Evolutionary conservation across 441 rosid genomes (phyloP).

Genomic region (Populus hybrid): DNA sequence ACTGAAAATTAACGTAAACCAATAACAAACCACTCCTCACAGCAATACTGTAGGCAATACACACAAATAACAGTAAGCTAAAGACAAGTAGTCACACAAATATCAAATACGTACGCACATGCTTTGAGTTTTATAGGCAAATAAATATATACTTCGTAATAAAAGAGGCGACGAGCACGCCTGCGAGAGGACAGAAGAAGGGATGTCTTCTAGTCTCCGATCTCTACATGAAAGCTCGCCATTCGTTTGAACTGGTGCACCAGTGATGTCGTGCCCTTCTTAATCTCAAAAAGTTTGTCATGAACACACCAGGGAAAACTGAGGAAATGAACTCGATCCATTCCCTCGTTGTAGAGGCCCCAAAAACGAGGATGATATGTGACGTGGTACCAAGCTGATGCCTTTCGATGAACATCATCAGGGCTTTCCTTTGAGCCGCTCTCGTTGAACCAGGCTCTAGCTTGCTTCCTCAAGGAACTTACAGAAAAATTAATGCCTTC

Average conservation of each 20-base stretch:
- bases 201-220: neutral
- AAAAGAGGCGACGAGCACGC: no score
- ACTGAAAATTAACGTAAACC: no score
- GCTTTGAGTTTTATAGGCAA: neutral
- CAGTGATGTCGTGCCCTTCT: slow-evolving; percentile 33
- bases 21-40: no score
- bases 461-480: slow-evolving; percentile 68
- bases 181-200: neutral
- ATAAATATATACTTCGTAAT: no score
- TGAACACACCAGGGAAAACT: slow-evolving; percentile 88
- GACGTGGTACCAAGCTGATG: slow-evolving; percentile 92
- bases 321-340: slow-evolving; percentile 65
- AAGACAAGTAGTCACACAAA: no score
- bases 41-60: no score
- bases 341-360: slow-evolving; percentile 69
- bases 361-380: slow-evolving; percentile 67
- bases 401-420: slow-evolving; percentile 55
- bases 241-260: slow-evolving; percentile 1
- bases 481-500: slow-evolving; percentile 64
- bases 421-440: slow-evolving; percentile 28
- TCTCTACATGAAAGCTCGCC: neutral
- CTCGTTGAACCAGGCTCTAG: slow-evolving; percentile 63
- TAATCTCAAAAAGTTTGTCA: slow-evolving; percentile 60
- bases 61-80: no score
- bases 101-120: neutral